Base-by-base conservation (phyloP, 2,329 filamentous ascomycete species). In the Ascosphaera acerosa region DNA sequence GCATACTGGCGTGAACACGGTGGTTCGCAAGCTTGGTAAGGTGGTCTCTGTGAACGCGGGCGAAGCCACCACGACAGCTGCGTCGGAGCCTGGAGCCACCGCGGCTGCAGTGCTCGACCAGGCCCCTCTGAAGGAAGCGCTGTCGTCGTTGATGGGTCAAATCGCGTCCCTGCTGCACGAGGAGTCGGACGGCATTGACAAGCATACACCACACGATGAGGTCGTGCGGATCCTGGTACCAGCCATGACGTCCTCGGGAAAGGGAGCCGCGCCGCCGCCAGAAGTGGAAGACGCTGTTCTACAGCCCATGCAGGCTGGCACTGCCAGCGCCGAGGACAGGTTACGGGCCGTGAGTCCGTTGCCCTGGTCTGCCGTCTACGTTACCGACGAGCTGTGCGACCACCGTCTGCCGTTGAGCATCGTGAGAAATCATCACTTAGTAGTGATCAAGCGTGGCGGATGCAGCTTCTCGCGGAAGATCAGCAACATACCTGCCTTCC, bases 391-490 rank as follows among this genome's bases (percentile, higher is more conserved):
- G 10, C 87, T 84, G 49, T 56, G 61, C 35, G 54, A 57, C n/a
- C 54, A 58, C 35, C 49, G 60, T 36, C 50, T 78, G 32, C 49
- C 66, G 9, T 41, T 57, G 2, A 48, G 56, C 5, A 49, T 70
- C 3, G 59, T 57, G 0, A 57, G 56, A 25, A 52, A 48, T 1
- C 53, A 90, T 51, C 72, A 91, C 32, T 59, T 94, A 36, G 70
- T 97, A 35, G 65, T 91, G 31, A 61, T 94, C 42, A 70, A 66
- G 17, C 70, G 87, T 4, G 84, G 87, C 23, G 70, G 68, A 1
- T 97, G 87, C 54, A 74, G 65, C 15, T 94, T 94, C 50, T 72
- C 66, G 20, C 55, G 73, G 17, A 97, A 97, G 49, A 55, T 94
- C 1, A 61, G 64, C 32, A 82, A 78, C 39, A 81, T 94, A n/a